Base-by-base conservation (phyloP, 371 early-diverging fungal species). In the Funneliformis caledonium region DNA sequence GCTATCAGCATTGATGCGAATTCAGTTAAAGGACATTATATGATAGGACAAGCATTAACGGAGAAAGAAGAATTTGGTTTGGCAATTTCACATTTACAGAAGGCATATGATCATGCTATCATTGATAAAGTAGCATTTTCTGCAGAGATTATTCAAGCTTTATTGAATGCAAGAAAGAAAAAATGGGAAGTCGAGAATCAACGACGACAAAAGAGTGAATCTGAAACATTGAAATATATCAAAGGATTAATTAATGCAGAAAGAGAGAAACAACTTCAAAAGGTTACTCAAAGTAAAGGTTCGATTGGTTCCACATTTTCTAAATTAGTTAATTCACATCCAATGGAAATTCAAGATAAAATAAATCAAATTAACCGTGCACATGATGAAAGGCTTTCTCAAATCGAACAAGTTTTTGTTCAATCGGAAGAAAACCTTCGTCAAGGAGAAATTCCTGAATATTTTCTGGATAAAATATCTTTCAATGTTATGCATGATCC, bases 11-110 rank as follows among this genome's bases (percentile, higher is more conserved):
- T 94, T 37, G 91, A 94, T 80, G 64, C 82, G n/a, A 84, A 86
- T 9, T 85, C 86, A 88, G 92, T 92, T 45, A 93, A 93, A 81
- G 93, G 90, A 26, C 88, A 90, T 82, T 92, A 90, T 84, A 83
- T 90, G 83, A 85, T 91, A 80, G 91, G 91, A n/a, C 90, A 92
- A 79, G 91, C 92, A 14, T 83, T 89, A 42, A 86, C 85, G 22
- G 89, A 88, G 48, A 86, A 88, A 72, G 84, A 83, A 61, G 85
- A 89, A 50, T 84, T 85, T 9, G 88, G 88, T 78, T 79, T 82
- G 84, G 91, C 92, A n/a, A 82, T 92, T 80, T 83, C 83, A 37
- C 85, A 88, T 60, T 79, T 93, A 37, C 87, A 89, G 64, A 90
- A 84, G 82, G 91, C 89, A 14, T 89, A 92, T 80, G 80, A 83